phyloP scores from a whole-genome alignment of 805 yeast genomes.

The Pichia insulana region DNA sequence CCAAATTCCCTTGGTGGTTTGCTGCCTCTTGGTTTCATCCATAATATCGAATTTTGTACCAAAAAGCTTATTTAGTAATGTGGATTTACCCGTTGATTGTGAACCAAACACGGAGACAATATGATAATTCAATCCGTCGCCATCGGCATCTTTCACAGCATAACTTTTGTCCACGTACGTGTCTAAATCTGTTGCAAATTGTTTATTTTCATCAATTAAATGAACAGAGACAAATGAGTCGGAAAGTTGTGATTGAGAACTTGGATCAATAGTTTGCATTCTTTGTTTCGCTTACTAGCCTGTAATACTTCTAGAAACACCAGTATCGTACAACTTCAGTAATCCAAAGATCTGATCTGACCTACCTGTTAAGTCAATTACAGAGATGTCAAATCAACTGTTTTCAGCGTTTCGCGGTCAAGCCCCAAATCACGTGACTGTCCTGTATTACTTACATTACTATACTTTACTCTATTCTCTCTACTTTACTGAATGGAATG shows the following conservation, averaged over 20 bases:
- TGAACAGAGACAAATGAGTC: conserved; percentile 33
- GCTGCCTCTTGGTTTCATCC: conserved; percentile 81
- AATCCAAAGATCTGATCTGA: too few relatives aligned
- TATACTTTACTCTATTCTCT: too few relatives aligned
- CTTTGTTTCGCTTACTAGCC: too few relatives aligned
- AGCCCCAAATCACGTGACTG: too few relatives aligned
- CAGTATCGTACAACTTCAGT: neutral
- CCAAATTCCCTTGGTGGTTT: conserved; percentile 86
- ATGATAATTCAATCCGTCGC: conserved; percentile 68
- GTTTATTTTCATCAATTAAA: conserved; percentile 52
- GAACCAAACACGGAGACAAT: conserved; percentile 95
- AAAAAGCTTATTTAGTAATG: conserved; percentile 77
- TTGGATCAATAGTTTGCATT: too few relatives aligned
- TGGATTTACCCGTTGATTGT: conserved; percentile 94
- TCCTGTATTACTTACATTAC: too few relatives aligned
- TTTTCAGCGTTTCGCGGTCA: too few relatives aligned
- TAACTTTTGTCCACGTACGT: conserved; percentile 25
- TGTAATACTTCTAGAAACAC: neutral
- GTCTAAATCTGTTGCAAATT: conserved; percentile 34
- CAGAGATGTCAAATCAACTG: too few relatives aligned
- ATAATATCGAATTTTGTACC: conserved; percentile 86
- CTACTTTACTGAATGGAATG: too few relatives aligned
- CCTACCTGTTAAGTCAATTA: too few relatives aligned
- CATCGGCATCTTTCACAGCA: conserved; percentile 16
- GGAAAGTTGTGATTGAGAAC: too few relatives aligned